phyloP scores from a whole-genome alignment of 345 rosid genomes.

The Eucalyptus coolabah region DNA sequence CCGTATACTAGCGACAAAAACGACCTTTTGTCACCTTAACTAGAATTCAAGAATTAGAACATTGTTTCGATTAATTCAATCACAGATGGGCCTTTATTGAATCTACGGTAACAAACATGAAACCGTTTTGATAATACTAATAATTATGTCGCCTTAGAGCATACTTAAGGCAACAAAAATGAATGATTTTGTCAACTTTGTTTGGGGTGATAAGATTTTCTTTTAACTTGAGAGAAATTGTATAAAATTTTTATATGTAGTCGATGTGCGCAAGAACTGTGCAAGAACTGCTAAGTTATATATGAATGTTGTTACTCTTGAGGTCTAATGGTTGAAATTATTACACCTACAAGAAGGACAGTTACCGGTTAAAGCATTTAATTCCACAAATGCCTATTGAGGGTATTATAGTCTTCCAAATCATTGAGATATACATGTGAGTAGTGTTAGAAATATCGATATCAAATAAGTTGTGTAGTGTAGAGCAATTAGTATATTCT shows the following conservation, averaged over 20 bases:
- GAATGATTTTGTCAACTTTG: background rate
- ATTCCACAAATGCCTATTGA: background rate
- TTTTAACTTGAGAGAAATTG: background rate
- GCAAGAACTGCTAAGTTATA: background rate
- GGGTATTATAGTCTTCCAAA: background rate
- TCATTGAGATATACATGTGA: accelerated
- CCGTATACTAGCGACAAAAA: background rate
- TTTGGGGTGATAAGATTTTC: background rate
- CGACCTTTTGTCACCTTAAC: background rate
- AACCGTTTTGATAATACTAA: too few relatives aligned
- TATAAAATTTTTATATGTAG: background rate
- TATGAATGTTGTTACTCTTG: background rate
- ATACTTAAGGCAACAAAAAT: background rate
- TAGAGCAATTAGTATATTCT: accelerated
- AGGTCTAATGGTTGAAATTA: background rate
- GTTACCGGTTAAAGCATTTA: background rate
- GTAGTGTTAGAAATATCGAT: accelerated
- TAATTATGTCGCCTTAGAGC: too few relatives aligned
- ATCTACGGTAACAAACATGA: background rate
- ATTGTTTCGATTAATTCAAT: background rate
- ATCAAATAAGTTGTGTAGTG: accelerated
- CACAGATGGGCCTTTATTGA: background rate
- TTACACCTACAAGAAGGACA: background rate
- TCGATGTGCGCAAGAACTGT: too few relatives aligned
- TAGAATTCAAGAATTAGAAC: background rate